These are phyloP conservation scores for Penicillium crustosum DNA, from an alignment of 2,329 filamentous ascomycete species.

Conservation along the genomic window DNA sequence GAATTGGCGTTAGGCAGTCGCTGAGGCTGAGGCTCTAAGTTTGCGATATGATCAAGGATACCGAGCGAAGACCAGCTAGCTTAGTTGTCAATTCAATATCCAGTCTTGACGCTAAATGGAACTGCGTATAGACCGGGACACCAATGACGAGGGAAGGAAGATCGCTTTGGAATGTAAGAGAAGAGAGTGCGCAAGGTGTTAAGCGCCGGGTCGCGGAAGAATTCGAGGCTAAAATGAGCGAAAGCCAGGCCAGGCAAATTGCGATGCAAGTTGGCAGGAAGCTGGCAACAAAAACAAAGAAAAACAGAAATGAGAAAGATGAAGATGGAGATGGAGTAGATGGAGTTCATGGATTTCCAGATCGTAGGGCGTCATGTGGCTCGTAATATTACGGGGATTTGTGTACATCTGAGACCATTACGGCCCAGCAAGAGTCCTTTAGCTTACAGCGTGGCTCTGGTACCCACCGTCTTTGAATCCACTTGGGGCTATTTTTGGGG, in stretches of 20 bases:
- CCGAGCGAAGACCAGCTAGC: conserved; percentile 9
- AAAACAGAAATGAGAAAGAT: conserved; percentile 7
- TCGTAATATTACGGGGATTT: conserved; percentile 25
- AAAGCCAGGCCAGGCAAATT: background rate
- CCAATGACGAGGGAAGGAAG: conserved; percentile 6
- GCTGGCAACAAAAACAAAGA: background rate
- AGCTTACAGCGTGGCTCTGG: background rate
- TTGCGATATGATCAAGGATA: background rate
- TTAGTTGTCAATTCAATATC: background rate
- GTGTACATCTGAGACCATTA: conserved; percentile 12
- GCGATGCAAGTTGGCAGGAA: background rate
- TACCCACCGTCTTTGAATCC: conserved; percentile 17
- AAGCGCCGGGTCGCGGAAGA: conserved; percentile 21
- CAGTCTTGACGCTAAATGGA: background rate
- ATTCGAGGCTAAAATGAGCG: conserved; percentile 4
- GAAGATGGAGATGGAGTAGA: background rate
- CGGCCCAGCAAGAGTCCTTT: background rate
- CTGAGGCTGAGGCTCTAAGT: background rate
- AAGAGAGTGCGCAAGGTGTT: conserved; percentile 19
- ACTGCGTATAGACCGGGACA: conserved; percentile 10
- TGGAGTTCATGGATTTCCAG: conserved; percentile 22
- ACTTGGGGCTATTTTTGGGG: conserved; percentile 25
- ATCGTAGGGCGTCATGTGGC: conserved; percentile 24
- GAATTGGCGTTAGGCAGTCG: background rate
- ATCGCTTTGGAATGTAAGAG: conserved; percentile 17